phyloP scores from a whole-genome alignment of 805 yeast genomes.

The Kodamaea jinghongensis region DNA sequence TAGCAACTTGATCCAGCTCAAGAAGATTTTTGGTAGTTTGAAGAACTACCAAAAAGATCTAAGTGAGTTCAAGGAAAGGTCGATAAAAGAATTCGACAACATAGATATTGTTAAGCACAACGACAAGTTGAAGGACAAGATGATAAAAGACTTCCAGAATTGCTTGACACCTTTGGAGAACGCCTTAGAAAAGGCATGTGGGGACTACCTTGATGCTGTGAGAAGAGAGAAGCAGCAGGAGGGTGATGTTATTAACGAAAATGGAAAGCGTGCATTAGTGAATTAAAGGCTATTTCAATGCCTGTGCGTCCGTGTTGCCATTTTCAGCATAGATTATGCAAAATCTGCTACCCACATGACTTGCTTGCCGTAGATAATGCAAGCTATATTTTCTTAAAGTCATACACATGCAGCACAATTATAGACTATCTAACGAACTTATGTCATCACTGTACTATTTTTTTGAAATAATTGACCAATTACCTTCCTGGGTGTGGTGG shows the following conservation, averaged over 20 bases:
- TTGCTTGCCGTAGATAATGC: too few relatives aligned
- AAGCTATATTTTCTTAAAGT: too few relatives aligned
- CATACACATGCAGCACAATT: too few relatives aligned
- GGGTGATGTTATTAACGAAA: slow-evolving; percentile 25
- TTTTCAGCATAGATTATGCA: too few relatives aligned
- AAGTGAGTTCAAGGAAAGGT: slow-evolving; percentile 24
- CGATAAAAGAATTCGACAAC: slow-evolving; percentile 13
- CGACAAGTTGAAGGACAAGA: slow-evolving; percentile 33
- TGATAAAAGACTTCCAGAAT: slow-evolving; percentile 29
- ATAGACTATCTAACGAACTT: too few relatives aligned
- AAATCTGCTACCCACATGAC: too few relatives aligned
- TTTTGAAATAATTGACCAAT: too few relatives aligned
- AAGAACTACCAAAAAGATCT: slow-evolving; percentile 33
- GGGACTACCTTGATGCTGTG: slow-evolving; percentile 34
- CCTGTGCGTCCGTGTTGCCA: too few relatives aligned
- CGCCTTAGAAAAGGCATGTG: slow-evolving; percentile 33
- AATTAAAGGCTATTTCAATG: too few relatives aligned
- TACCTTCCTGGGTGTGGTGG: too few relatives aligned
- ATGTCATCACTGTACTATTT: too few relatives aligned
- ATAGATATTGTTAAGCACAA: slow-evolving; percentile 20
- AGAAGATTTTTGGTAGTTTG: slow-evolving; percentile 35
- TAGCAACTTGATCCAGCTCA: slow-evolving; percentile 36
- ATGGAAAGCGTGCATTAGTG: slow-evolving; percentile 27
- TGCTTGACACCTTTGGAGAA: slow-evolving; percentile 32
- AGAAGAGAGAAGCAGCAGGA: slow-evolving; percentile 7